Evolutionary conservation across 352 stramenopile genomes (phyloP), one percentile per base, ranked within the genome.

Genomic region (Pythium guiyangense): DNA sequence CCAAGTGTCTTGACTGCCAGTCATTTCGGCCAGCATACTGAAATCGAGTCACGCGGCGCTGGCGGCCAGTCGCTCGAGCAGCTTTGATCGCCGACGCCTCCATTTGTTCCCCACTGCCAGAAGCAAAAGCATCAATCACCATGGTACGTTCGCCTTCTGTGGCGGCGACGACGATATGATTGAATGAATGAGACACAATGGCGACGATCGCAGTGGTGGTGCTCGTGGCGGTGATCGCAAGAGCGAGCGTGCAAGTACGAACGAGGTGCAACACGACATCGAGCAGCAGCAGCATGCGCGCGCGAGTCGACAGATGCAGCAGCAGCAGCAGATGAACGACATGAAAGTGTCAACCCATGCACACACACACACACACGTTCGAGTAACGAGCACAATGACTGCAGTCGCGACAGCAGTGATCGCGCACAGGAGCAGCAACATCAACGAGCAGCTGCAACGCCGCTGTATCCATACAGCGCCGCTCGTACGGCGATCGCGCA

Each of bases 111-210:
- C 74, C 79, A 87, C 69, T 60, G 72, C 73, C 73, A 86, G 70
- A 83, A 90, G 79, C 71, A 90, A 90, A 90, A 90, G 79, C 79
- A 90, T 83, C 74, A 80, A 76, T 77, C 71, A 86, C 77, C 77
- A 90, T 90, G 79, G 79, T 90, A 67, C 71, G 79, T 83, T 49
- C 51, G 44, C 34, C 17, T 22, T 46, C 12, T 40, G 26, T 52
- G 46, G 31, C n/a, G 17, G 39, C 39, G 34, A n/a, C n/a, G n/a
- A n/a, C n/a, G n/a, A n/a, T n/a, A n/a, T 18, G 49, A 31, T 17
- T 29, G 48, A 53, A 52, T 45, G 45, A 15, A n/a, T n/a, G n/a
- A n/a, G n/a, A n/a, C 14, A 45, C 31, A 6, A 52, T 57, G 51
- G 52, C 27, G 51, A 49, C 20, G 48, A 11, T 6, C 17, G 46